Percentiles rank a stretch among this genome's conserved stretches.
Conservation (phyloP, 805 yeast species). For the Starmerella bombi region DNA sequence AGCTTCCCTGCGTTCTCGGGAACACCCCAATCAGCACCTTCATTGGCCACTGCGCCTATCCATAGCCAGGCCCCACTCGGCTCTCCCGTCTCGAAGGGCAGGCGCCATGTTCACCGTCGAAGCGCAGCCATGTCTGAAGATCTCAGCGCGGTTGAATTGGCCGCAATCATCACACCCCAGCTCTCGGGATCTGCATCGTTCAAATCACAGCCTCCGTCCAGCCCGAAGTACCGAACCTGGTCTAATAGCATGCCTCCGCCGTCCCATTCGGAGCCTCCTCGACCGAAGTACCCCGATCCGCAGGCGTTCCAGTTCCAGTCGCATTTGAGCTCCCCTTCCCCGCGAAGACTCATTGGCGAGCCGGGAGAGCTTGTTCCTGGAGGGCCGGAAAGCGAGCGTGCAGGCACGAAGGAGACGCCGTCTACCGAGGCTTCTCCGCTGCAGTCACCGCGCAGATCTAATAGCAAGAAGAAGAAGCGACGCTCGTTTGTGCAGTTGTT, state of each 20-base stretch:
- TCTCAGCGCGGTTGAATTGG: slow-evolving; percentile 15
- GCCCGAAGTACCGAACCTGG: neutral
- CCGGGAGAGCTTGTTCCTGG: slow-evolving; percentile 10
- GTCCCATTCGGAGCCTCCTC: neutral
- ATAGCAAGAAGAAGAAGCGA: slow-evolving; percentile 13
- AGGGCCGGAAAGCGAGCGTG: slow-evolving; percentile 3
- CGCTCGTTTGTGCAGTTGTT: slow-evolving; percentile 18
- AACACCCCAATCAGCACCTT: neutral
- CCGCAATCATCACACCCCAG: slow-evolving; percentile 11
- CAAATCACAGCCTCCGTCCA: slow-evolving; percentile 1
- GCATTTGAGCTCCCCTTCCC: slow-evolving; percentile 2
- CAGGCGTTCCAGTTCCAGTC: neutral
- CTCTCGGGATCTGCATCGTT: neutral
- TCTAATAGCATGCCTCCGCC: neutral
- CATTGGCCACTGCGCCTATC: slow-evolving; percentile 3
- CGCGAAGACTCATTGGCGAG: slow-evolving; percentile 9
- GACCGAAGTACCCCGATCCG: too few species aligned
- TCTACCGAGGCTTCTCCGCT: neutral
- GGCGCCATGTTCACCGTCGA: slow-evolving; percentile 22
- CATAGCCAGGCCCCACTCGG: slow-evolving; percentile 11
- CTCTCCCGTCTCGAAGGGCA: slow-evolving; percentile 14
- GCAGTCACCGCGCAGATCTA: neutral
- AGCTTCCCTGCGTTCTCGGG: slow-evolving; percentile 17
- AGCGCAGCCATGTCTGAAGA: slow-evolving; percentile 24
- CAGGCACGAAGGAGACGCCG: neutral